Evolutionary conservation across 2,329 filamentous ascomycete species (phyloP), one percentile per base, ranked within the genome.

Genomic region (Epichloe elymi): DNA sequence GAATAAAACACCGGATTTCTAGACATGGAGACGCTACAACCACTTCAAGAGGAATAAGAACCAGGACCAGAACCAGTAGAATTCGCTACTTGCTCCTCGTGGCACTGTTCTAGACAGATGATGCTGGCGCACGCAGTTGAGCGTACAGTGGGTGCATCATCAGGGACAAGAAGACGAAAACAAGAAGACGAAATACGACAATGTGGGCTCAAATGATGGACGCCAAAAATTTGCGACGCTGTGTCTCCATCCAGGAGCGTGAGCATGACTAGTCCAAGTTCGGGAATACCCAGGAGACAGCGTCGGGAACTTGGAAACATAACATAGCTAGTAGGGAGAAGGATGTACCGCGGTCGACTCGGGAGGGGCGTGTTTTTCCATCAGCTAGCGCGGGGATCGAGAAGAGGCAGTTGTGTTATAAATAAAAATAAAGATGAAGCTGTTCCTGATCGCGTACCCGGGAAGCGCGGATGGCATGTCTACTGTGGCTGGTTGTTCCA

Each of bases 121-220:
- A 30, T 30, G 26, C 8, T 30, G 8, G 26, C 26, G 26, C 26
- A 30, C 26, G 26, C 26, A 30, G 26, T 30, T 4, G 26, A 30
- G 26, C 26, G 26, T 26, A 8, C 26, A 26, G 26, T 26, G 26
- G 26, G 26, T 8, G 26, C 26, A 30, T 30, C 23, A 23, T 30
- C 41, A 26, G 20, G 41, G 15, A 43, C 41, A 43, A 19, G 23
- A 26, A 14, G 7, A 26, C 26, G 8, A 38, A 14, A 12, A 43
- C 41, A 43, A 19, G 23, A 26, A 14, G 7, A 26, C 26, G 8
- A 38, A 14, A 12, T 43, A 41, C 37, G 30, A n/a, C 39, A 51
- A 51, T 30, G 37, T 43, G 46, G 39, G 40, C 41, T 51, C 52
- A 51, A 46, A 51, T 51, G 49, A 49, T 36, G 41, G 46, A n/a